Evolutionary conservation across 768 basidiomycete genomes (phyloP), one percentile per base, ranked within the genome.

Genomic region (Lactifluus hygrophoroides): DNA sequence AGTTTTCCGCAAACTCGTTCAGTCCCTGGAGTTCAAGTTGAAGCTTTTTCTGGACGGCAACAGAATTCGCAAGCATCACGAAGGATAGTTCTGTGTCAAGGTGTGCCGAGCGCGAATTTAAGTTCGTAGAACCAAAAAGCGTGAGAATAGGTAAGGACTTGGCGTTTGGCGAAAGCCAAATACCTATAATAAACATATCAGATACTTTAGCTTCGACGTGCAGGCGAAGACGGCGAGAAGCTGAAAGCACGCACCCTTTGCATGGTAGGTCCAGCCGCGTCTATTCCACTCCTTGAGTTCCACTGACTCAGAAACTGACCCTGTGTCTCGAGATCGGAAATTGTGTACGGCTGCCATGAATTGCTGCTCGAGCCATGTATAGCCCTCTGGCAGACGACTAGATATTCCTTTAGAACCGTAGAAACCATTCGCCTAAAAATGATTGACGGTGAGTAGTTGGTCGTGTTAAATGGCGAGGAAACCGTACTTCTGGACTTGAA

Each of bases 241-340:
- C 14, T 35, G 11, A 37, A n/a, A n/a, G n/a, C n/a, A 62, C 70
- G 38, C 61, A 95, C 94, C 96, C 79, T 99, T 99, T 25, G 96
- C 90, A 67, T 99, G 96, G 73, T 99, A 99, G 1, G 96, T 98
- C 96, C 96, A 99, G 3, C 87, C 91, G 23, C 77, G 74, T 63
- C 80, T 80, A 67, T 84, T 80, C 96, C 96, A 99, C 70, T 99
- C 95, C 58, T 75, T 79, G 60, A 99, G 75, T 54, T 83, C 76
- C 23, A 99, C 78, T 0, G 54, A 35, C 83, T 81, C 34, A 72
- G 66, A 4, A 74, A 72, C 32, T 63, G 67, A 52, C 43, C 58
- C 62, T n/a, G 61, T 46, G 34, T 28, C 56, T 30, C 66, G 68
- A 68, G 32, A 56, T 64, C 32, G 73, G 0, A 83, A 80, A n/a